Evolutionary conservation across 225 moss, liverwort and hornwort genomes (phyloP).

Genomic region (Takakia lepidozioides): DNA sequence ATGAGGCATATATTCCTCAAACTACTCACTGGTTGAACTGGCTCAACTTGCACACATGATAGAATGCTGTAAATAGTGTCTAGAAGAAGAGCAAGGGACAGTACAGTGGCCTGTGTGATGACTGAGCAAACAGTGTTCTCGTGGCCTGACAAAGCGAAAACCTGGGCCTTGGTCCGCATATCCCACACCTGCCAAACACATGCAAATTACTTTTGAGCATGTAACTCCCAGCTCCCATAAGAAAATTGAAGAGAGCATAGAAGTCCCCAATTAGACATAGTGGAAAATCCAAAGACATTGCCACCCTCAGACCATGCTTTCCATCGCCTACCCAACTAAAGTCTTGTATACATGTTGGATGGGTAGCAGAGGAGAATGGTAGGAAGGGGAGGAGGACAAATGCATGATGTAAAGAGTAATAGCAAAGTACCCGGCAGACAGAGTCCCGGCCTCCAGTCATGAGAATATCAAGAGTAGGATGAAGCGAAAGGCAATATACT

Average conservation of each 20-base stretch:
- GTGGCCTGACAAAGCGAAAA: conserved; percentile 93
- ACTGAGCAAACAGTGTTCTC: conserved; percentile 98
- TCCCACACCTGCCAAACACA: conserved; percentile 77
- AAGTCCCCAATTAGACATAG: no score
- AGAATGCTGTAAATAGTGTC: neutral
- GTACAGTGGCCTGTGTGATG: conserved; percentile 95
- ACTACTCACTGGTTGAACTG: no score
- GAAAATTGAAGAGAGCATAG: no score
- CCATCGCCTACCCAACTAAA: no score
- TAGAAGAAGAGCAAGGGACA: conserved; percentile 5
- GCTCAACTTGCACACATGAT: no score
- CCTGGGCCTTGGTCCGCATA: conserved; percentile 95
- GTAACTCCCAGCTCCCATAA: no score
- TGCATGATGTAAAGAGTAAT: neutral
- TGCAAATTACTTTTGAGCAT: neutral
- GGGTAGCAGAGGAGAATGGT: no score
- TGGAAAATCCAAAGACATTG: no score
- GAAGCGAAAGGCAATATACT: conserved; percentile 91
- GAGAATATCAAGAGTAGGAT: conserved; percentile 91
- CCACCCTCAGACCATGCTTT: no score
- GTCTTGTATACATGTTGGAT: no score
- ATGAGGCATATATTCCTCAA: no score
- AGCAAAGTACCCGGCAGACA: conserved; percentile 74
- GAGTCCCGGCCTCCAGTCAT: conserved; percentile 99
- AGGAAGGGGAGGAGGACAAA: neutral